phyloP scores from a whole-genome alignment of 2,329 filamentous ascomycete species.

The Pseudocercospora pini-densiflorae region DNA sequence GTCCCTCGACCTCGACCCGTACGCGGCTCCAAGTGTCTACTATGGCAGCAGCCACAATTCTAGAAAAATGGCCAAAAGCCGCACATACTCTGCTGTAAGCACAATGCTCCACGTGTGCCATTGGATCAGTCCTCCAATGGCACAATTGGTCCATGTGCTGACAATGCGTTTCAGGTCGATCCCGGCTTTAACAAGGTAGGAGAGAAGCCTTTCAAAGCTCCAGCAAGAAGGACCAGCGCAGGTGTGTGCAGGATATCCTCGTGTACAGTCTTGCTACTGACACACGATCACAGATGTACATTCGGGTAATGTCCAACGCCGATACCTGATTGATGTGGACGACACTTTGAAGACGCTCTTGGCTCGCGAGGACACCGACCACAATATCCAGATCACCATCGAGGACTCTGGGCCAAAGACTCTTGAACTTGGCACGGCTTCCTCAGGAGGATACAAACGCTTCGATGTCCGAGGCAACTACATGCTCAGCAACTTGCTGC shows the following conservation, averaged over 20 bases:
- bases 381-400: constrained; percentile 96
- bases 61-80: constrained; percentile 52
- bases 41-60: constrained; percentile 60
- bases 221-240: constrained; percentile 38
- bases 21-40: constrained; percentile 62
- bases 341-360: constrained; percentile 78
- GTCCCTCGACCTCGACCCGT: constrained; percentile 56
- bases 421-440: constrained; percentile 80
- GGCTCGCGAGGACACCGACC: constrained; percentile 87
- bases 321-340: constrained; percentile 87
- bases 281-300: constrained; percentile 66
- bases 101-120: neutral
- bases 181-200: constrained; percentile 25
- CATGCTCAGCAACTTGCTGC: constrained; percentile 93
- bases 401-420: constrained; percentile 95
- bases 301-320: constrained; percentile 66
- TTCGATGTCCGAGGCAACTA: constrained; percentile 96
- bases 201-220: constrained; percentile 27
- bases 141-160: constrained; percentile 6
- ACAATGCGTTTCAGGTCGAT: constrained; percentile 29
- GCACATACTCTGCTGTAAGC: constrained; percentile 62
- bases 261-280: constrained; percentile 5
- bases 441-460: constrained; percentile 82
- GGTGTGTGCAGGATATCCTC: constrained; percentile 27
- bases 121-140: neutral